phyloP scores from a whole-genome alignment of 1,284 basidiomycete species.

The Malassezia restricta region DNA sequence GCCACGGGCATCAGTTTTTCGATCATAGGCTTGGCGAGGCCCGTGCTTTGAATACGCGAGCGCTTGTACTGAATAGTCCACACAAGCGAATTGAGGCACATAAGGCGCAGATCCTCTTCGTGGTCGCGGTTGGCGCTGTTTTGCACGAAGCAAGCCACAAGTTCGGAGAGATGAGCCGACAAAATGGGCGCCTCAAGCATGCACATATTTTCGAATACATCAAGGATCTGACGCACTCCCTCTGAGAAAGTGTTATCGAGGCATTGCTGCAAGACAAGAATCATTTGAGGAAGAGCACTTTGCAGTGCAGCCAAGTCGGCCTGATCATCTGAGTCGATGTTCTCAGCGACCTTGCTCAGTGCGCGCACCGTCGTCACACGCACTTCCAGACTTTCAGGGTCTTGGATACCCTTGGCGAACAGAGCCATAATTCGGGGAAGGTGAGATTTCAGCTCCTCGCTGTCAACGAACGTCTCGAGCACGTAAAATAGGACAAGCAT shows the following conservation, averaged over 20 bases:
- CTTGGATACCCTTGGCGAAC: constrained; percentile 65
- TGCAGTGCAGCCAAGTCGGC: constrained; percentile 83
- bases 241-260: constrained; percentile 71
- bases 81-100: constrained; percentile 83
- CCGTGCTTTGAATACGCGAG: constrained; percentile 77
- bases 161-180: constrained; percentile 71
- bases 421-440: constrained; percentile 69
- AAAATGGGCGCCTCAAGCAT: constrained; percentile 83
- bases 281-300: constrained; percentile 73
- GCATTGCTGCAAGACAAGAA: constrained; percentile 74
- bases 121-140: constrained; percentile 69
- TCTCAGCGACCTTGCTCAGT: constrained; percentile 82
- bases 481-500: constrained; percentile 83
- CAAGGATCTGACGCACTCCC: constrained; percentile 77
- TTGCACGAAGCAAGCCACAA: constrained; percentile 76
- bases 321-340: constrained; percentile 79
- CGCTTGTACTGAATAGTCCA: constrained; percentile 92
- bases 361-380: constrained; percentile 74
- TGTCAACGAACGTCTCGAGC: constrained; percentile 77
- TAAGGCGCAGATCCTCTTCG: constrained; percentile 71
- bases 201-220: constrained; percentile 87
- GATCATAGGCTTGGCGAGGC: constrained; percentile 74
- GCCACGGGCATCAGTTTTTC: constrained; percentile 87
- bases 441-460: constrained; percentile 61
- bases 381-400: constrained; percentile 81